Percentiles rank a stretch among this genome's conserved stretches.
These are phyloP conservation scores for Fusarium torulosum DNA, from an alignment of 2,329 filamentous ascomycete genomes.

Conservation along the genomic window DNA sequence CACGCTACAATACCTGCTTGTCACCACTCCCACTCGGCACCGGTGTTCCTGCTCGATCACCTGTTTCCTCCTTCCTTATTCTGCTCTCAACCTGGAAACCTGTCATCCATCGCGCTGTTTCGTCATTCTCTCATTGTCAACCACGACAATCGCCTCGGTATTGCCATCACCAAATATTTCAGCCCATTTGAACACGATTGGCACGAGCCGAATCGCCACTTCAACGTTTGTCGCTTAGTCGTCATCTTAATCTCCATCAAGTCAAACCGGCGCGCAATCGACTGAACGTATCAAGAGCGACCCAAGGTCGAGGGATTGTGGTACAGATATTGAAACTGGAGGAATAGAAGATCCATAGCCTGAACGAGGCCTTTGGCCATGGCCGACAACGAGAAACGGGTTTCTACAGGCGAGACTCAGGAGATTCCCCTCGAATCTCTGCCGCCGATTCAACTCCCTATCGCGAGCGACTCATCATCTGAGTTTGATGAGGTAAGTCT, in stretches of 20 bases:
- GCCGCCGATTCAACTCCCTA: conserved; percentile 33
- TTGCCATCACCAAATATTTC: not conserved
- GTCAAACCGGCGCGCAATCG: conserved; percentile 14
- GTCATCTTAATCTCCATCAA: not conserved
- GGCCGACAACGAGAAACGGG: conserved; percentile 50
- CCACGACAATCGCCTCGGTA: conserved; percentile 1
- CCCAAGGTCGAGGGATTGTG: conserved; percentile 16
- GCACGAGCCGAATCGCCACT: conserved; percentile 12
- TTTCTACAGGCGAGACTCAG: conserved; percentile 34
- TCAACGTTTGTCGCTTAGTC: conserved; percentile 2
- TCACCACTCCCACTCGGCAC: conserved; percentile 19
- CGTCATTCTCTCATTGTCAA: conserved; percentile 13
- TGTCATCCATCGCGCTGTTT: conserved; percentile 11
- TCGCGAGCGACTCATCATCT: conserved; percentile 41
- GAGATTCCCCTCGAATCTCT: conserved; percentile 37
- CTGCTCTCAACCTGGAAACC: not conserved
- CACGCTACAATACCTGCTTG: conserved; percentile 23
- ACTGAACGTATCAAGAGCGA: conserved; percentile 20
- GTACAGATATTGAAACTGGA: conserved; percentile 33
- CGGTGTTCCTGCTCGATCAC: conserved; percentile 12
- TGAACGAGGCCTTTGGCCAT: conserved; percentile 48
- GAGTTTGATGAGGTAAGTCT: conserved; percentile 47
- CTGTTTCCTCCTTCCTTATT: conserved; percentile 17
- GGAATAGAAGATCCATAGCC: conserved; percentile 36
- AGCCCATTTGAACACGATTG: conserved; percentile 1